phyloP scores from a whole-genome alignment of 1,284 basidiomycete genomes.

The Marasmius tenuissimus region DNA sequence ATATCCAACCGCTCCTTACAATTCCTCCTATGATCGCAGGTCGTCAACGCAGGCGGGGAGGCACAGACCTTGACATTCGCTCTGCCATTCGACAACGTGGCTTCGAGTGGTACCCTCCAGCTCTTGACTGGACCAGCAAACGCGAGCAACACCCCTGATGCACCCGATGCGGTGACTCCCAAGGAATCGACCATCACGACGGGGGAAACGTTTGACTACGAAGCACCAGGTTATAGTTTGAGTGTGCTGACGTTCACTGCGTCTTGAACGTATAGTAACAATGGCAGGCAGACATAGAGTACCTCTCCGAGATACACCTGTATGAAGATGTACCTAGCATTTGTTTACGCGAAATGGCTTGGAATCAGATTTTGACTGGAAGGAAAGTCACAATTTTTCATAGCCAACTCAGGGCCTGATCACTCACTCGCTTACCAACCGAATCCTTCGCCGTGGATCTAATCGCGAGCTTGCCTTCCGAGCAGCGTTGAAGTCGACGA shows the following conservation, averaged over 20 bases:
- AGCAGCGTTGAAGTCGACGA: no score
- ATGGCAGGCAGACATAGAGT: no score
- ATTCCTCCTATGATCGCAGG: constrained; percentile 28
- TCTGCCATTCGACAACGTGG: constrained; percentile 53
- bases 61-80: constrained; percentile 47
- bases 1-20: neutral
- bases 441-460: no score
- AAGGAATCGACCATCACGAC: constrained; percentile 42
- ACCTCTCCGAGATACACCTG: no score
- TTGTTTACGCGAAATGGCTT: no score
- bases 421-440: no score
- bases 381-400: no score
- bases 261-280: no score
- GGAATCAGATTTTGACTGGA: no score
- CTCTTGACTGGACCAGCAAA: constrained; percentile 47
- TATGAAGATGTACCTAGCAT: no score
- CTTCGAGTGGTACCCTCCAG: constrained; percentile 40
- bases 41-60: constrained; percentile 49
- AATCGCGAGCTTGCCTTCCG: no score
- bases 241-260: constrained; percentile 45
- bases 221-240: constrained; percentile 59
- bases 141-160: constrained; percentile 55
- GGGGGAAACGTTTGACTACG: constrained; percentile 52
- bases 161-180: constrained; percentile 48
- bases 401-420: no score